Evolutionary conservation across 2,329 filamentous ascomycete species (phyloP), one percentile per base, ranked within the genome.

Genomic region (Nannizzia gypsea): DNA sequence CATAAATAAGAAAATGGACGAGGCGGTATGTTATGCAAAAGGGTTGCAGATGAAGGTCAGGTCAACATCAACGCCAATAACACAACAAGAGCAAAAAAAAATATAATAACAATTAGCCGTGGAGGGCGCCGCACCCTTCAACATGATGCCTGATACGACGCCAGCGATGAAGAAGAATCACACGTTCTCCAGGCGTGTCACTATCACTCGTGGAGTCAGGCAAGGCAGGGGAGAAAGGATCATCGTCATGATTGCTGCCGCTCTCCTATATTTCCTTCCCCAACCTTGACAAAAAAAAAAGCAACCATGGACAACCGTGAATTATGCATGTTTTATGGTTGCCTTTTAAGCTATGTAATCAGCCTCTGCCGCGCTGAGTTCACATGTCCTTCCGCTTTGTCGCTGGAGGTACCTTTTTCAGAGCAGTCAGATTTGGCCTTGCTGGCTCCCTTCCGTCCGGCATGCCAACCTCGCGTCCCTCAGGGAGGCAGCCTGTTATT

Each of bases 261-360:
- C n/a, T 34, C 28, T 54, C 50, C 28, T 34, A 36, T 48, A n/a
- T n/a, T n/a, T n/a, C n/a, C n/a, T 54, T 34, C 50, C 50, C 28
- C 28, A 54, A 54, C 50, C 24, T 54, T 54, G 8, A 54, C n/a
- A 54, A 50, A 50, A 17, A 54, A 31, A 54, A 50, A 50, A 50
- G 44, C 44, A 50, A 50, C 44, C 44, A 54, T 54, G 50, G 17
- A 54, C 26, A 36, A 54, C 50, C 50, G 15, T 54, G 50, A 52
- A 36, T 54, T 31, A 34, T 31, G 50, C 28, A 54, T n/a, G 20
- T 34, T 54, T 34, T 52, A 34, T 34, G 28, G 26, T 36, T 54
- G 2, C 15, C 31, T 34, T 28, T 54, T 6, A 54, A 36, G 31
- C 31, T 36, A 36, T 36, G 31, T 54, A 20, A 54, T 54, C 50